phyloP scores from a whole-genome alignment of 2,329 filamentous ascomycete species.

The Didymella keratinophila region DNA sequence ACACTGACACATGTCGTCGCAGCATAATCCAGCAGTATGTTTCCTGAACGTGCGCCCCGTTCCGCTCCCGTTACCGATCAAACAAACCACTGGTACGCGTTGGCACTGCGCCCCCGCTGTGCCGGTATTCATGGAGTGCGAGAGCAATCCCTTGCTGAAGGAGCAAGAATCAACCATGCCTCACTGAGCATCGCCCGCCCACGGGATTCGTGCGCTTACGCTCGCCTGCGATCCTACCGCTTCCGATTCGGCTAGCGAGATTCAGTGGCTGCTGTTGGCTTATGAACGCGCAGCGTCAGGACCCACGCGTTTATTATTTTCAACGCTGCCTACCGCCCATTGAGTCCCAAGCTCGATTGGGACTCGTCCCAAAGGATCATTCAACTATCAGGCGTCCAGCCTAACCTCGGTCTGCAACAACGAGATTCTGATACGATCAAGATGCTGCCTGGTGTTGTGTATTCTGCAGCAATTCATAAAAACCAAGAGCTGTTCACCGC shows the following conservation, averaged over 20 bases:
- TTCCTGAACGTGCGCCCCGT: slow-evolving; percentile 34
- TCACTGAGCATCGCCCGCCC: slow-evolving; percentile 21
- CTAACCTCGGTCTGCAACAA: not conserved
- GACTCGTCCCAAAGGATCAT: not conserved
- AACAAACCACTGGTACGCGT: slow-evolving; percentile 29
- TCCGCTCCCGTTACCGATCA: slow-evolving; percentile 39
- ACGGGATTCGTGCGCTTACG: slow-evolving; percentile 23
- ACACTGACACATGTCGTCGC: slow-evolving; percentile 18
- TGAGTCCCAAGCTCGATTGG: slow-evolving; percentile 8
- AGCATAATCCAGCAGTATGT: slow-evolving; percentile 28
- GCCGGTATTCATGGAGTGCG: slow-evolving; percentile 21
- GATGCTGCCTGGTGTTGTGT: not conserved
- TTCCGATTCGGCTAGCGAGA: slow-evolving; percentile 27
- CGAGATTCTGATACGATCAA: not conserved
- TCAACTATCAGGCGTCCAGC: slow-evolving; percentile 1
- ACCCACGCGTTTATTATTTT: slow-evolving; percentile 30
- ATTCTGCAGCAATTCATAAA: not conserved
- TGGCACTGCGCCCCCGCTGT: slow-evolving; percentile 26
- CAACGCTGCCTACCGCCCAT: slow-evolving; percentile 11
- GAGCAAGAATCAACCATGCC: slow-evolving; percentile 14
- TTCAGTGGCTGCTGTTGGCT: slow-evolving; percentile 22
- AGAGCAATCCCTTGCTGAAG: slow-evolving; percentile 18
- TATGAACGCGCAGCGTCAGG: slow-evolving; percentile 26
- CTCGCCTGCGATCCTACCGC: slow-evolving; percentile 29
- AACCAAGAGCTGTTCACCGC: not conserved